Base-by-base conservation (phyloP, 78 protist genomes). In the Monosiga brevicollis region DNA sequence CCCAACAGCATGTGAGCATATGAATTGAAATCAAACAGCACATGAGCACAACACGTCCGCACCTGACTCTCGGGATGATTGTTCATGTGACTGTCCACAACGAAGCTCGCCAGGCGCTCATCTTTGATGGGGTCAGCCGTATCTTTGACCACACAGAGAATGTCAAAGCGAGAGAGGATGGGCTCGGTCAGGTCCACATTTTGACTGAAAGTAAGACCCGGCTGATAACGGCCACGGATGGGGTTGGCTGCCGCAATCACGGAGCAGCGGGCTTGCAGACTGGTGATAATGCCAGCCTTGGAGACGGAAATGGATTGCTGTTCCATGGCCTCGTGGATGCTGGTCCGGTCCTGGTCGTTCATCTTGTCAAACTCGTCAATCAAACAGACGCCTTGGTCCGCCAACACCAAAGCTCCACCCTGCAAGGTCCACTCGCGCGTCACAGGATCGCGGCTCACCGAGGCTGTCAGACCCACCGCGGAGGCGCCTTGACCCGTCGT, bases 351-450 rank as follows among this genome's bases (percentile, higher is more conserved):
- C 76, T 81, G 83, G 88, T 95, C 98, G 85, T 84, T 89, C 98
- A 96, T 99, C 94, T 99, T 99, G 90, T 99, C 99, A 70, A 99
- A 97, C 93, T 99, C 99, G 78, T 99, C 99, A 70, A 99, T 99
- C 78, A 97, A 76, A 83, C 99, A 97, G 37, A 97, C 93, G 84
- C 82, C 99, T 0, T 82, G 3, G 85, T 99, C 99, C 35, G 99
- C 99, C 34, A 99, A 87, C 70, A 99, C 99, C 35, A 99, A 86
- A 22, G 99, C 99, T 36, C 99, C 99, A 42, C 95, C 99, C 62
- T 98, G 99, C 29, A 99, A 92, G 25, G 97, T 96, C 99, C 99
- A 97, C 87, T 98, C 99, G 29, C 96, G 78, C 24, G 99, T 97
- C 35, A 92, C 38, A 2, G 99, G 93, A 86, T 99, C 99, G 83